Evolutionary conservation across 2,329 filamentous ascomycete genomes (phyloP).

Genomic region (Fusarium aywerte): DNA sequence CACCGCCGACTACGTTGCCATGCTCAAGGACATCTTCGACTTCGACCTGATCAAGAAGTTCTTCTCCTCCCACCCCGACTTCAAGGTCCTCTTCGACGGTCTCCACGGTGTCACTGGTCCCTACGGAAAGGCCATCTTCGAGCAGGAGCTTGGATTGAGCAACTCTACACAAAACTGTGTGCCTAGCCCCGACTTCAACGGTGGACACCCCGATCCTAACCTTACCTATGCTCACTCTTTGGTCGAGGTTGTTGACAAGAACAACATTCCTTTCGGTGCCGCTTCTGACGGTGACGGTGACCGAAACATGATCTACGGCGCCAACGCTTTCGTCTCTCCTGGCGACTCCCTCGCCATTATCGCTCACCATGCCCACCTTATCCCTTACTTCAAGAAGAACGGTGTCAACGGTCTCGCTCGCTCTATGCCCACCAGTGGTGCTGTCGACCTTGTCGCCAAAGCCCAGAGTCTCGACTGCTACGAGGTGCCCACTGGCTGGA

Average conservation of each 20-base stretch:
- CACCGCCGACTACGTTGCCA: conserved; percentile 87
- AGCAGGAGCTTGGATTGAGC: conserved; percentile 88
- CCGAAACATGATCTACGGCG: conserved; percentile 99
- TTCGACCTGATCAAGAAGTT: conserved; percentile 96
- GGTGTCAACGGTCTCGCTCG: conserved; percentile 95
- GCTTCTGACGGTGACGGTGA: conserved; percentile 97
- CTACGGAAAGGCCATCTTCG: conserved; percentile 94
- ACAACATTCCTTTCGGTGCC: conserved; percentile 92
- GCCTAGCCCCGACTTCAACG: conserved; percentile 93
- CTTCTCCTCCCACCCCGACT: conserved; percentile 85
- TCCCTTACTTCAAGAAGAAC: conserved; percentile 98
- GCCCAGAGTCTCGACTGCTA: conserved; percentile 91
- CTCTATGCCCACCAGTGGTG: conserved; percentile 96
- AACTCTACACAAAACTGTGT: conserved; percentile 87
- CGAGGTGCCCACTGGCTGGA: conserved; percentile 98
- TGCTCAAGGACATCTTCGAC: conserved; percentile 99
- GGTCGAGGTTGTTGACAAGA: conserved; percentile 92
- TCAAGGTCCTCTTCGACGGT: conserved; percentile 96
- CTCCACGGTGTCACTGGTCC: conserved; percentile 95
- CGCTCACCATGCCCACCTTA: conserved; percentile 93
- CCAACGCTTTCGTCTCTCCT: conserved; percentile 94
- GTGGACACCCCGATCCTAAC: conserved; percentile 97
- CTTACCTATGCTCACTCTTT: conserved; percentile 95
- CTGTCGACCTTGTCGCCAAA: conserved; percentile 95
- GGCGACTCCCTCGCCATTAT: conserved; percentile 98